These are phyloP conservation scores for Chytriomyces confervae DNA, from an alignment of 192 early-diverging fungal genomes.

Conservation along the genomic window DNA sequence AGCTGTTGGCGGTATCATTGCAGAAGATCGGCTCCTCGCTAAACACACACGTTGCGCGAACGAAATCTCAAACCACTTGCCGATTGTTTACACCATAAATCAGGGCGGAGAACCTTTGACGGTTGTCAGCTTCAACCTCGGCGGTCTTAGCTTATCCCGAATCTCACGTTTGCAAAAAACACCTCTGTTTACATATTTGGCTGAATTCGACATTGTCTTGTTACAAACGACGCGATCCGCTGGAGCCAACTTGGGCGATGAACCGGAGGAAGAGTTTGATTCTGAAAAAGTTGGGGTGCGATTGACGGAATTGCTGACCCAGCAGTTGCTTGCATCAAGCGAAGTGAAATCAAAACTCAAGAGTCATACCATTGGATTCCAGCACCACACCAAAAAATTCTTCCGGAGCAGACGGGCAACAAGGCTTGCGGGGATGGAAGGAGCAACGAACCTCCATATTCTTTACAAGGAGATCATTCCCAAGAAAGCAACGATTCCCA, in stretches of 20 bases:
- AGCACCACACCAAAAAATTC: slow-evolving; percentile 11
- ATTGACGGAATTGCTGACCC: background rate
- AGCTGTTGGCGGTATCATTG: slow-evolving; percentile 17
- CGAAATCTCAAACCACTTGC: slow-evolving; percentile 4
- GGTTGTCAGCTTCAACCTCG: slow-evolving; percentile 23
- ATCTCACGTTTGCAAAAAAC: background rate
- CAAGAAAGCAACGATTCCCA: background rate
- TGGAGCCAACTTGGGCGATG: background rate
- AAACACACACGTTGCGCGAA: background rate
- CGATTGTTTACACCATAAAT: slow-evolving; percentile 18
- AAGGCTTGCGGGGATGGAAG: background rate
- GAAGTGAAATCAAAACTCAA: slow-evolving; percentile 14
- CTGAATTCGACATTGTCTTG: slow-evolving; percentile 6
- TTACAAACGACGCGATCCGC: slow-evolving; percentile 16
- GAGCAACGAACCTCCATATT: slow-evolving; percentile 10
- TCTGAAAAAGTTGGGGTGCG: background rate
- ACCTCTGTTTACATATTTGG: slow-evolving; percentile 10
- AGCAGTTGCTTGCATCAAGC: background rate
- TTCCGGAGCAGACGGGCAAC: background rate
- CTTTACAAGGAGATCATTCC: slow-evolving; percentile 10
- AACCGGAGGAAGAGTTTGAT: slow-evolving; percentile 19
- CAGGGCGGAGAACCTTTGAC: background rate
- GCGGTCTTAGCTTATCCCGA: slow-evolving; percentile 12
- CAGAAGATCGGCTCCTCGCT: slow-evolving; percentile 19
- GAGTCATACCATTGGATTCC: slow-evolving; percentile 5